phyloP scores from a whole-genome alignment of 2,329 filamentous ascomycete genomes.

The Penicillium hesseltinei region DNA sequence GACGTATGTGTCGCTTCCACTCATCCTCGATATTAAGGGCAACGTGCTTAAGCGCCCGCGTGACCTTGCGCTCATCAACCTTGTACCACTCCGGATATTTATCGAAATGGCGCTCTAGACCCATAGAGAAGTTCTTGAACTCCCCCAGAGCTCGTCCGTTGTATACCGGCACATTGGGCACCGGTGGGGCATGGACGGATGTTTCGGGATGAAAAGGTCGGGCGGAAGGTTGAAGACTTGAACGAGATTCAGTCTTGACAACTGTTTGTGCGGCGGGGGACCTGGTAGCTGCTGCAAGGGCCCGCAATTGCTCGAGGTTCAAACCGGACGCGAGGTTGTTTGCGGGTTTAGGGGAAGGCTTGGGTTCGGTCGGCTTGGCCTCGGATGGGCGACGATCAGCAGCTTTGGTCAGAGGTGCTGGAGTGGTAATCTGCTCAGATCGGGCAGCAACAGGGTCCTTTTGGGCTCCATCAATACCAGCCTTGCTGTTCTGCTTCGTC shows the following conservation, averaged over 20 bases:
- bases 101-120: conserved; percentile 9
- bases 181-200: neutral
- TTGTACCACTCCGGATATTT: conserved; percentile 5
- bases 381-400: neutral
- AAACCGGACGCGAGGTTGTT: neutral
- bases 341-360: neutral
- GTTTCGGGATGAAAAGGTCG: neutral
- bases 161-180: conserved; percentile 6
- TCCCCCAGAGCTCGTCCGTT: conserved; percentile 5
- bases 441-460: neutral
- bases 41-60: conserved; percentile 6
- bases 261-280: neutral
- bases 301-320: conserved; percentile 3
- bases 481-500: neutral
- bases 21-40: conserved; percentile 7
- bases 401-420: neutral
- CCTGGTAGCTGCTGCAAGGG: conserved; percentile 8
- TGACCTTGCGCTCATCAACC: conserved; percentile 5
- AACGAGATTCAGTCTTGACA: neutral
- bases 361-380: neutral
- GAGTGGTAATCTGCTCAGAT: conserved; percentile 1
- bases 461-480: neutral
- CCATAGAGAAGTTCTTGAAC: conserved; percentile 8
- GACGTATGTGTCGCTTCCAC: conserved; percentile 2
- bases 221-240: neutral